Evolutionary conservation across 257 asterid species (phyloP).

Genomic region (Verbascum thapsus): DNA sequence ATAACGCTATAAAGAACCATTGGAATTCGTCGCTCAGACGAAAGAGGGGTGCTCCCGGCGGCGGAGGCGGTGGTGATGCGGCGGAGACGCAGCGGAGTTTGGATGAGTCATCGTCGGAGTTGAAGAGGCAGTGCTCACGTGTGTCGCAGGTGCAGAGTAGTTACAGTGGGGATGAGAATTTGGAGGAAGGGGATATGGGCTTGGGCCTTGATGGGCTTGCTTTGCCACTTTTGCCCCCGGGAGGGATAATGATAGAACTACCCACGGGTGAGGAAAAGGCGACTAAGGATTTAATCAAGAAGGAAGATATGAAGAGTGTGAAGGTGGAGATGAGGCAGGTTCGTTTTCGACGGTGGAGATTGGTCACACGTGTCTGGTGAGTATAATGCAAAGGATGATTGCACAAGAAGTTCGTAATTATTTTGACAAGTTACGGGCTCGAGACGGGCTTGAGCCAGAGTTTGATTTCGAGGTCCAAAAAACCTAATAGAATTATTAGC

Average conservation of each 20-base stretch:
- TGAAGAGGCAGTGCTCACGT: conserved; percentile 44
- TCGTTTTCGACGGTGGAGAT: conserved; percentile 37
- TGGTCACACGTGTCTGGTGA: conserved; percentile 45
- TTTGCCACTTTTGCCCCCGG: conserved; percentile 52
- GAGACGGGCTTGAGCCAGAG: conserved; percentile 40
- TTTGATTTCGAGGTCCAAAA: conserved; percentile 25
- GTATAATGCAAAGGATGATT: conserved; percentile 57
- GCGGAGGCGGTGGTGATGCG: no score
- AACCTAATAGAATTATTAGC: background rate
- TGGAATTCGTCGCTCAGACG: conserved; percentile 66
- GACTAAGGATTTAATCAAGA: background rate
- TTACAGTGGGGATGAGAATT: conserved; percentile 34
- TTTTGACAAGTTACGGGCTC: conserved; percentile 48
- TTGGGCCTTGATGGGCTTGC: conserved; percentile 44
- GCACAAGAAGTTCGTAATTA: conserved; percentile 68
- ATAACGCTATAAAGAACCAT: conserved; percentile 65
- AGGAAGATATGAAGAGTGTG: conserved; percentile 21
- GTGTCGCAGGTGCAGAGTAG: conserved; percentile 48
- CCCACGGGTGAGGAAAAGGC: conserved; percentile 19
- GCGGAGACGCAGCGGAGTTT: conserved; percentile 29
- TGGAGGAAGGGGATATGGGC: conserved; percentile 23
- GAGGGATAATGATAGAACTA: conserved; percentile 26
- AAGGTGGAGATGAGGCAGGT: conserved; percentile 25
- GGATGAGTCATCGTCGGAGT: conserved; percentile 40
- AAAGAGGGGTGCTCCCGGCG: conserved; percentile 26